Percentiles rank a stretch among this genome's conserved stretches.
Conservation (phyloP, 169 alveolate species). For the Perkinsus olseni region DNA sequence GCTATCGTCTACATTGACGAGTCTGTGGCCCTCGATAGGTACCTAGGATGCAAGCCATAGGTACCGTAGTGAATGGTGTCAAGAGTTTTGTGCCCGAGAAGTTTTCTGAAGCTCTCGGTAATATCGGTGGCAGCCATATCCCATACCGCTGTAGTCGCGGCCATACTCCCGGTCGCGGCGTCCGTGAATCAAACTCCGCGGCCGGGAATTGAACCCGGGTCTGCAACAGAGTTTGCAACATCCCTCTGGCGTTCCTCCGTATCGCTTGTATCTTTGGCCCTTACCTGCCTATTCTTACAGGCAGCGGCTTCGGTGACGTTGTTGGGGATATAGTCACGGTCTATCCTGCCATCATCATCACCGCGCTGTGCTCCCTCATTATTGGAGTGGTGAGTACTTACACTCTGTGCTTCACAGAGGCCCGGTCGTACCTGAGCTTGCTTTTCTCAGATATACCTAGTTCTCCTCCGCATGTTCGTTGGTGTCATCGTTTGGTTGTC, state of each 20-base stretch:
- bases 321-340: not conserved
- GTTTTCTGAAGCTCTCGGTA: not conserved
- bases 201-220: conserved; percentile 6
- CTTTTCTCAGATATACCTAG: not conserved
- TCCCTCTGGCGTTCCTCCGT: too few species aligned
- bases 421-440: not conserved
- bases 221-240: too few species aligned
- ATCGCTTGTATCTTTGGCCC: too few species aligned
- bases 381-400: not conserved
- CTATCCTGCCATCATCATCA: not conserved
- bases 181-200: not conserved
- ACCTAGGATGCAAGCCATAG: not conserved
- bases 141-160: too few species aligned
- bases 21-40: not conserved
- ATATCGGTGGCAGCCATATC: not conserved
- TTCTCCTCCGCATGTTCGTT: conserved; percentile 8
- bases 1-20: too few species aligned
- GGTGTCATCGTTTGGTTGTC: conserved; percentile 3
- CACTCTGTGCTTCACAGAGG: not conserved
- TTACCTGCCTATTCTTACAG: not conserved
- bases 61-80: not conserved
- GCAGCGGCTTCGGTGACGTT: not conserved
- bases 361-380: not conserved
- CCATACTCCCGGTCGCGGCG: too few species aligned
- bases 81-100: not conserved